These are phyloP conservation scores for Oenanthe sinensis DNA, from an alignment of 129 eudicot genomes.

Conservation along the genomic window DNA sequence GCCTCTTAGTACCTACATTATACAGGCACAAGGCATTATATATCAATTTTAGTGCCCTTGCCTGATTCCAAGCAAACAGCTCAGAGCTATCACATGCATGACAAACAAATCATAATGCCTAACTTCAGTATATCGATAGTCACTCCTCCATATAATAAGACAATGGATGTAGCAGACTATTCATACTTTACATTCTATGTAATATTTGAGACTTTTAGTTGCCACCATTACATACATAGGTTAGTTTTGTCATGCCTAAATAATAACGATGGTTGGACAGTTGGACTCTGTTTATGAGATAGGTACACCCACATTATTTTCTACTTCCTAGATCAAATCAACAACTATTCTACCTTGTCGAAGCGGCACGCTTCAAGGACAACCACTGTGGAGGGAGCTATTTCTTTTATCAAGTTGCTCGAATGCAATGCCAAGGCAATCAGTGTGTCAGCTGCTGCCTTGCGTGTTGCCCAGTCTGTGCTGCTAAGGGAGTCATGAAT, in stretches of 20 bases:
- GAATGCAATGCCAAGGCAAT: conserved; percentile 62
- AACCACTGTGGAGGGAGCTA: conserved; percentile 51
- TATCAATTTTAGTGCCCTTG: not conserved
- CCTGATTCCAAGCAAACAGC: not conserved
- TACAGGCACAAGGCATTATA: not conserved
- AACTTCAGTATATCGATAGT: not conserved
- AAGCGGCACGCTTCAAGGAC: conserved; percentile 75
- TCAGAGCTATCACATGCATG: not conserved
- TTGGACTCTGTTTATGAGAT: not conserved
- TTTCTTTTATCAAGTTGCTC: conserved; percentile 48
- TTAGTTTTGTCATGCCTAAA: not conserved
- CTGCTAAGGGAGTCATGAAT: conserved; percentile 80
- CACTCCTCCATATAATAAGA: not conserved
- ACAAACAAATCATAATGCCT: not conserved
- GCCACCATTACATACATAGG: not conserved
- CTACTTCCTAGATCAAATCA: conserved; percentile 1
- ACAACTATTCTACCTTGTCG: conserved; percentile 61
- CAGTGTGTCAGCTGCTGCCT: conserved; percentile 90
- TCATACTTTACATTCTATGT: not conserved
- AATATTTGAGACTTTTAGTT: not conserved
- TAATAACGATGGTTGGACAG: not conserved
- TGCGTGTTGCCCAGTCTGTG: conserved; percentile 92
- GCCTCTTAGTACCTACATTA: not conserved
- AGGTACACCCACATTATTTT: not conserved
- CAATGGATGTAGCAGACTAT: not conserved